phyloP scores from a whole-genome alignment of 441 rosid species.

The Aquilaria agallochum region DNA sequence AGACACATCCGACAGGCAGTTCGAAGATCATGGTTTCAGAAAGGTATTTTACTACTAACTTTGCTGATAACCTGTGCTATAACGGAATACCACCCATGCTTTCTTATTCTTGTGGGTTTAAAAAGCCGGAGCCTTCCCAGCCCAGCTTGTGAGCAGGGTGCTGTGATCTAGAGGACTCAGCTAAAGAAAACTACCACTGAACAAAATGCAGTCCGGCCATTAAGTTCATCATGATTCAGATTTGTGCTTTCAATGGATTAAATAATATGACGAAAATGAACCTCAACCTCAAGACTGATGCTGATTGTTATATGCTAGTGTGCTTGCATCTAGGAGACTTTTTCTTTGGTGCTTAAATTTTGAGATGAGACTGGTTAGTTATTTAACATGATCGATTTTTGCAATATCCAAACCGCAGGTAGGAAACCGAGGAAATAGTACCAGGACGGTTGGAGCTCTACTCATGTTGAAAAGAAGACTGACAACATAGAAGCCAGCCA shows the following conservation, averaged over 20 bases:
- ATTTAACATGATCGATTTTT: constrained; percentile 7
- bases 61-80: constrained; percentile 4
- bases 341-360: neutral
- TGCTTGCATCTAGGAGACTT: neutral
- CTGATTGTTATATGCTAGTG: neutral
- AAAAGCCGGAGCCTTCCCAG: neutral
- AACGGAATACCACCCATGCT: too few relatives aligned
- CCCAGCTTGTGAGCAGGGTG: neutral
- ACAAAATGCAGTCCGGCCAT: too few relatives aligned
- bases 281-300: neutral
- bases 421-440: constrained; percentile 52
- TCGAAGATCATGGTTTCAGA: constrained; percentile 81
- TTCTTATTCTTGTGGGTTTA: neutral
- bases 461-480: neutral
- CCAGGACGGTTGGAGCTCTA: neutral
- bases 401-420: constrained; percentile 28
- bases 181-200: too few relatives aligned
- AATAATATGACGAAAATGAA: too few relatives aligned
- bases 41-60: constrained; percentile 35
- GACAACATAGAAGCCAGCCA: neutral
- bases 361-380: neutral
- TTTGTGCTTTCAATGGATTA: too few relatives aligned
- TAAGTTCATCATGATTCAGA: too few relatives aligned
- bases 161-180: too few relatives aligned
- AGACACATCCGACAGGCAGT: constrained; percentile 76